Evolutionary conservation across 805 yeast species (phyloP), one percentile per base, ranked within the genome.

Genomic region (Ogataea trehalophila): DNA sequence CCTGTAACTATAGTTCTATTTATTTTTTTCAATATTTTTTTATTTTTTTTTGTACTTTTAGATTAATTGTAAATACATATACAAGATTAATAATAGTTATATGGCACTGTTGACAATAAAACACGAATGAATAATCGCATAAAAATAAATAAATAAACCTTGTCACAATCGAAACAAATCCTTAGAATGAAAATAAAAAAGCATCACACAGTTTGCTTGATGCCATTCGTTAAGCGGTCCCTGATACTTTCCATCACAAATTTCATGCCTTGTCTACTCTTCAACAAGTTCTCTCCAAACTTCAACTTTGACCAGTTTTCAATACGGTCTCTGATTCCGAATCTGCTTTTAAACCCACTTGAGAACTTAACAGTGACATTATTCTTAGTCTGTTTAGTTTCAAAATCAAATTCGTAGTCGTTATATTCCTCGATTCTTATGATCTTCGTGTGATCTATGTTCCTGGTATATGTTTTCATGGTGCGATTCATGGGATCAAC

Each of bases 371-470:
- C 96, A 14, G 61, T 58, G 7, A 59, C 58, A 37, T 74, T 69
- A 46, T 81, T 78, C 14, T 71, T 63, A 6, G 85, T 87, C 6
- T 59, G 55, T 23, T 53, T 49, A 2, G 44, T 37, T 0, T 23
- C 33, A 15, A 33, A 16, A 38, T 70, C 66, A 43, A 62, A 70
- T 14, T 66, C 52, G 63, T 85, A 91, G 2, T 69, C 72, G 20
- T 89, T 79, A 56, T 69, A 79, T 61, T 91, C 97, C 61, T 88
- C 95, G 16, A 91, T 85, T 53, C 83, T 74, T 50, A 91, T 77
- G 44, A 91, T 78, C 53, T 77, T 75, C 1, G 86, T 80, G 62
- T 92, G 97, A 62, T 92, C 97, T 42, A 91, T 67, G 63, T 91
- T 91, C 51, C 89, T 76, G 15, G 88, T 83, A 69, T 87, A 90